Evolutionary conservation across 73 alveolate species (phyloP).

Genomic region (Paramecium bursaria): DNA sequence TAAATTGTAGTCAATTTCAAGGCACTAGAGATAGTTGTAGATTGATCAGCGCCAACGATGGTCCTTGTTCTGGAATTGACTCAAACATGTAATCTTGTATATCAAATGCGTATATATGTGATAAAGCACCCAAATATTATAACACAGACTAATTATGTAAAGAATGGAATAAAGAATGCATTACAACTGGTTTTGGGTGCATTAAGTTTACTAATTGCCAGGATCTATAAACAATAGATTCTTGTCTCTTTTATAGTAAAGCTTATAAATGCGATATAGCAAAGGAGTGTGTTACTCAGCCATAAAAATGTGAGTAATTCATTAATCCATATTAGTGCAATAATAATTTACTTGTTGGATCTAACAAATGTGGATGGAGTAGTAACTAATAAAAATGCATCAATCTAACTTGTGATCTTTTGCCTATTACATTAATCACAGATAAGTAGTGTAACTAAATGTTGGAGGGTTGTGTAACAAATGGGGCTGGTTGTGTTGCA

Average conservation of each 20-base stretch:
- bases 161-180: slow-evolving; percentile 10
- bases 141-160: slow-evolving; percentile 22
- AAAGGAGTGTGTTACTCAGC: no score
- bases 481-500: slow-evolving; percentile 4
- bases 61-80: slow-evolving; percentile 15
- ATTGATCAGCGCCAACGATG: slow-evolving; percentile 21
- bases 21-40: slow-evolving; percentile 29
- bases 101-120: neutral
- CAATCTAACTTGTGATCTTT: no score
- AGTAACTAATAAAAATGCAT: no score
- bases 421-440: neutral
- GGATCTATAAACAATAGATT: slow-evolving; percentile 22
- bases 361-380: no score
- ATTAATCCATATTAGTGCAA: no score
- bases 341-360: no score
- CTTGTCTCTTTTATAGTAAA: no score
- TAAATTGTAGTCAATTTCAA: neutral
- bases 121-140: slow-evolving; percentile 45
- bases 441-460: neutral
- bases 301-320: no score
- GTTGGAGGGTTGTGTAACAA: neutral
- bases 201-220: neutral
- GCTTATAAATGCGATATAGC: no score
- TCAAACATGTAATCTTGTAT: neutral
- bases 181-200: slow-evolving; percentile 51